These are phyloP conservation scores for Coniochaeta hoffmannii DNA, from an alignment of 2,329 filamentous ascomycete genomes.

Conservation along the genomic window DNA sequence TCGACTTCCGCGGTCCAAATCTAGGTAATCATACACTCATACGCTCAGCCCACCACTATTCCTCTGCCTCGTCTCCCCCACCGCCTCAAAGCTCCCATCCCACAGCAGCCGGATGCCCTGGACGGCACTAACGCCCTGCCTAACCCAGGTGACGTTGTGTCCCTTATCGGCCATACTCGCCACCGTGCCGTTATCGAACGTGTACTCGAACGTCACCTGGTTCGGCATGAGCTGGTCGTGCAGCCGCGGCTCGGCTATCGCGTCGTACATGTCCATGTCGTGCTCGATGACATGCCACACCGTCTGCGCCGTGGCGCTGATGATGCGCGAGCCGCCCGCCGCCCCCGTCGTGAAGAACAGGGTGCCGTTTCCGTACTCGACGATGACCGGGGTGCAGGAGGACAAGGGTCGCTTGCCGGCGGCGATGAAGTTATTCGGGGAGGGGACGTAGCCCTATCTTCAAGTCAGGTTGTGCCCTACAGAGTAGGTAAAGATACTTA, in stretches of 20 bases:
- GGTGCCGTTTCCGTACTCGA: conserved; percentile 59
- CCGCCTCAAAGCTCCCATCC: conserved; percentile 69
- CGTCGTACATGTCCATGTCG: conserved; percentile 50
- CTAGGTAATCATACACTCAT: conserved; percentile 15
- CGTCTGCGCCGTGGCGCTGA: conserved; percentile 73
- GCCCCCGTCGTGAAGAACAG: conserved; percentile 69
- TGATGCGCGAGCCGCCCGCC: conserved; percentile 79
- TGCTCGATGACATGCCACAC: conserved; percentile 68
- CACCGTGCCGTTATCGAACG: conserved; percentile 63
- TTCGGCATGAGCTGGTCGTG: conserved; percentile 80
- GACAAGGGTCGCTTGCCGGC: conserved; percentile 77
- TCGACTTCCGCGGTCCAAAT: neutral
- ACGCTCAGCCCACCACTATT: conserved; percentile 61
- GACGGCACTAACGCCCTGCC: conserved; percentile 57
- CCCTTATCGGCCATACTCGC: conserved; percentile 58
- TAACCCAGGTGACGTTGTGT: conserved; percentile 69
- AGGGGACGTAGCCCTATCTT: conserved; percentile 65
- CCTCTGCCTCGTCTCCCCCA: conserved; percentile 71
- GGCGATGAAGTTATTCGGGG: conserved; percentile 71
- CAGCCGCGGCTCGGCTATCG: conserved; percentile 61
- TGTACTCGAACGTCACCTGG: conserved; percentile 60
- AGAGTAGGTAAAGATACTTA: too few relatives aligned
- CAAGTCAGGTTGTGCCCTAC: too few relatives aligned
- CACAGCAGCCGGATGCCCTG: conserved; percentile 61
- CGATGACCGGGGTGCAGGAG: conserved; percentile 75